Evolutionary conservation across 2,329 filamentous ascomycete genomes (phyloP).

Genomic region (Aureobasidium namibiae): DNA sequence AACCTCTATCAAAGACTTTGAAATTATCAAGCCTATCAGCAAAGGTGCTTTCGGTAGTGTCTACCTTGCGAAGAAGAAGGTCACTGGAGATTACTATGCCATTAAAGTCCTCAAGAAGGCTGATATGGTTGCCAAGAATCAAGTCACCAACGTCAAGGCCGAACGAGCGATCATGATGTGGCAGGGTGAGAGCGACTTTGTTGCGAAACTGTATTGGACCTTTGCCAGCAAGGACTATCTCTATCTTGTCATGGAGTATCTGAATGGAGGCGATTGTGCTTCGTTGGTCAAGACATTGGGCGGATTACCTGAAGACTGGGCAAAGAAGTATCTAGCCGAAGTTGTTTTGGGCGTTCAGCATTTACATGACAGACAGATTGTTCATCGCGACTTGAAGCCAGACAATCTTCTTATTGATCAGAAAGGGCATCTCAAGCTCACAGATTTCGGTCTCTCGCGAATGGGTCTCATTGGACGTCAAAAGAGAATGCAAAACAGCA

Average conservation of each 20-base stretch:
- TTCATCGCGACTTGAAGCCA: conserved; percentile 93
- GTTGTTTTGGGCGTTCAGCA: conserved; percentile 96
- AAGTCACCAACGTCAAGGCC: conserved; percentile 97
- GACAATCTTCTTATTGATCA: conserved; percentile 97
- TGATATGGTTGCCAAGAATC: conserved; percentile 99
- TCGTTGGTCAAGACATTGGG: conserved; percentile 92
- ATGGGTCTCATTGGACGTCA: conserved; percentile 97
- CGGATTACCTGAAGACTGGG: conserved; percentile 92
- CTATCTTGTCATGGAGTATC: conserved; percentile 97
- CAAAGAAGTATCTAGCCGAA: conserved; percentile 93
- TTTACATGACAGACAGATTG: conserved; percentile 86
- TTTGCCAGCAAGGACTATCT: conserved; percentile 99
- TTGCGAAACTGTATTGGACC: conserved; percentile 98
- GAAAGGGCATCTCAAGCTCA: conserved; percentile 91
- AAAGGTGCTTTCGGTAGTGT: conserved; percentile 98
- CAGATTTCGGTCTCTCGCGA: conserved; percentile 91
- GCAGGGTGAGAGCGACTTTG: conserved; percentile 98
- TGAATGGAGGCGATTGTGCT: conserved; percentile 95
- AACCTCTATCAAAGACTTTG: conserved; percentile 97
- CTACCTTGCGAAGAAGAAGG: conserved; percentile 97
- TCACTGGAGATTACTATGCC: conserved; percentile 94
- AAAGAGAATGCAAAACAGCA: conserved; percentile 77
- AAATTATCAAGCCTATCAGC: conserved; percentile 98
- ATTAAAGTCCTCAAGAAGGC: conserved; percentile 98
- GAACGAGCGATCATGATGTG: conserved; percentile 99